Base-by-base conservation (phyloP, 345 rosid genomes). In the Euclidium syriacum region DNA sequence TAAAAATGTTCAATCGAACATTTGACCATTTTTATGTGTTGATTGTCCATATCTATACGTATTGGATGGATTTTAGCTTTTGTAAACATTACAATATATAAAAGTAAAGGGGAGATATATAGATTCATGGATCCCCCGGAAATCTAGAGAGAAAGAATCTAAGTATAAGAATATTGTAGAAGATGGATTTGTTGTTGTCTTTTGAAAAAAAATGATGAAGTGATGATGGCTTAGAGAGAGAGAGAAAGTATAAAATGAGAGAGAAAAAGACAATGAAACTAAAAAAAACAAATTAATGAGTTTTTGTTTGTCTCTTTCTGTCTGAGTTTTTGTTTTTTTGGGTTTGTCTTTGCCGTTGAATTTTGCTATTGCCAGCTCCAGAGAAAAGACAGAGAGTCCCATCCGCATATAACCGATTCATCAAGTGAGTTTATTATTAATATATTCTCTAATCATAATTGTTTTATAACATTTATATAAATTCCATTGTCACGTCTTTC, bases 321-420 rank as follows among this genome's bases (percentile, higher is more conserved):
- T 72, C 71, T 72, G 66, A 65, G 33, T 57, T 54, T 78, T 73
- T 27, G 68, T 77, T 71, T 75, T 72, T 69, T 65, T 58, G 64
- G 79, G 33, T 77, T 56, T 80, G 77, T 75, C 60, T 80, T 64
- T 66, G 77, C 58, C 68, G 69, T 52, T 69, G 63, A 52, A 68
- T 64, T 48, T 48, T 58, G 44, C 65, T 52, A 50, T 75, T 70
- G 75, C 77, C 96, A 95, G 99, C 96, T 73, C 99, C 98, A 48
- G 96, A 88, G 85, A 95, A 95, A 83, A 81, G 99, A 79, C 96
- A 86, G 80, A 84, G 99, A 85, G 96, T 95, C 78, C 99, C 99
- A 67, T 95, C 99, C 53, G 99, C 99, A 59, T 95, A 95, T 83
- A 95, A 95, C 79, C 90, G 99, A 78, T 95, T 95, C 82, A 90